Evolutionary conservation across 2,329 filamentous ascomycete species (phyloP).

Genomic region (Sclerotinia nivalis): DNA sequence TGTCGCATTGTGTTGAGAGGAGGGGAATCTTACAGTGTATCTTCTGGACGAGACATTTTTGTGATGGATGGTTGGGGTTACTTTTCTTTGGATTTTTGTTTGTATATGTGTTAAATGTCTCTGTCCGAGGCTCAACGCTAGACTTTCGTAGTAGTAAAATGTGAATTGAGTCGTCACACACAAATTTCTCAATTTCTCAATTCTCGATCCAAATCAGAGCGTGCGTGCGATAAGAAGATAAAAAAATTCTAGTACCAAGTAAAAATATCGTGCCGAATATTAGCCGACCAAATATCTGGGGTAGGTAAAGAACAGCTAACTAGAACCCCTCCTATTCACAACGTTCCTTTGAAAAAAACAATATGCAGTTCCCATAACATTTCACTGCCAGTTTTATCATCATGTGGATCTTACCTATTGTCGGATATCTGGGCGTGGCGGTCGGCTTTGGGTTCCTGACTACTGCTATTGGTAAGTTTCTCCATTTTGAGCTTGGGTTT

Average conservation of each 20-base stretch:
- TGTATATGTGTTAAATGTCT: not conserved
- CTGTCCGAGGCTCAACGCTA: not conserved
- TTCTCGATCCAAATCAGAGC: not conserved
- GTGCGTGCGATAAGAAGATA: slow-evolving; percentile 20
- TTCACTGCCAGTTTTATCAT: slow-evolving; percentile 14
- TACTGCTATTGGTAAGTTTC: slow-evolving; percentile 74
- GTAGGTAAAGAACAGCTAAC: slow-evolving; percentile 23
- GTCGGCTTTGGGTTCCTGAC: slow-evolving; percentile 94
- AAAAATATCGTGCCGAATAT: slow-evolving; percentile 23
- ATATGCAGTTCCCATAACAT: slow-evolving; percentile 36
- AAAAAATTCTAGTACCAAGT: slow-evolving; percentile 7
- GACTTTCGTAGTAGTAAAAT: not conserved
- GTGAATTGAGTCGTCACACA: not conserved
- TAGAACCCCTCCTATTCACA: not conserved
- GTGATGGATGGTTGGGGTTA: slow-evolving; percentile 22
- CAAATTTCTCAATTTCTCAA: slow-evolving; percentile 11
- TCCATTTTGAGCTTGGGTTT: not conserved
- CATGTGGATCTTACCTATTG: slow-evolving; percentile 90
- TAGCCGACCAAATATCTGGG: slow-evolving; percentile 24
- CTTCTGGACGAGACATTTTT: slow-evolving; percentile 95
- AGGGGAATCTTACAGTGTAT: slow-evolving; percentile 68
- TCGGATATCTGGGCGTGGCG: slow-evolving; percentile 85
- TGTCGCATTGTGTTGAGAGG: slow-evolving; percentile 25
- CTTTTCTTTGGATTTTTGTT: not conserved
- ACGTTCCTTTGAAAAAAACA: slow-evolving; percentile 10